Evolutionary conservation across 352 stramenopile species (phyloP).

Genomic region (Phytophthora pistaciae): DNA sequence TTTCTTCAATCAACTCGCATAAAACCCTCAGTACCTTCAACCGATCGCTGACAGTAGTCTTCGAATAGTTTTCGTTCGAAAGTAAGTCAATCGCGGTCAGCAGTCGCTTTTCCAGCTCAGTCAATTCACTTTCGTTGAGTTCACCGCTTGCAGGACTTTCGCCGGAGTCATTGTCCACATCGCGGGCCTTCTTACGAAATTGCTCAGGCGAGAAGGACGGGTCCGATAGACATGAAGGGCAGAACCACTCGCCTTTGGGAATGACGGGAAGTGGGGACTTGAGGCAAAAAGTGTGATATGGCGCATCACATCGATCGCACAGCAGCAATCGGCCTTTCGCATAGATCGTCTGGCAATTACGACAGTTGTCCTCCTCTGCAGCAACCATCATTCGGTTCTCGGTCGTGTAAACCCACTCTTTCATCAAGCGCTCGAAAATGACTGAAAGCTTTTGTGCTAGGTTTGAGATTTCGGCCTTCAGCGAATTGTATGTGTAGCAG

Average conservation of each 20-base stretch:
- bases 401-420: conserved; percentile 80
- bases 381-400: conserved; percentile 62
- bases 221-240: conserved; percentile 63
- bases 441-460: conserved; percentile 79
- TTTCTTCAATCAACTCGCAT: conserved; percentile 73
- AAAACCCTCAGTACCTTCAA: conserved; percentile 68
- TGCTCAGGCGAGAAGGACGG: conserved; percentile 64
- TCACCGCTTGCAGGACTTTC: conserved; percentile 18
- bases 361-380: conserved; percentile 82
- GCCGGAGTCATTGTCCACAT: conserved; percentile 19
- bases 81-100: conserved; percentile 67
- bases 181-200: conserved; percentile 53
- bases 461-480: conserved; percentile 82
- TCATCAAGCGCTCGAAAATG: conserved; percentile 85
- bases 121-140: conserved; percentile 55
- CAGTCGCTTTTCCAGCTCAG: conserved; percentile 74
- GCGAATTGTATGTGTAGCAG: conserved; percentile 86
- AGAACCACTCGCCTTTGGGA: conserved; percentile 82
- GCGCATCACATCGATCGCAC: conserved; percentile 85
- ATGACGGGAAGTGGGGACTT: conserved; percentile 61
- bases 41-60: conserved; percentile 59
- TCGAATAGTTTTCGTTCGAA: conserved; percentile 75
- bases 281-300: conserved; percentile 88
- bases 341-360: conserved; percentile 77
- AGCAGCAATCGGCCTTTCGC: conserved; percentile 72